These are phyloP conservation scores for Cercospora beticola DNA, from an alignment of 2,329 filamentous ascomycete species.

Conservation along the genomic window DNA sequence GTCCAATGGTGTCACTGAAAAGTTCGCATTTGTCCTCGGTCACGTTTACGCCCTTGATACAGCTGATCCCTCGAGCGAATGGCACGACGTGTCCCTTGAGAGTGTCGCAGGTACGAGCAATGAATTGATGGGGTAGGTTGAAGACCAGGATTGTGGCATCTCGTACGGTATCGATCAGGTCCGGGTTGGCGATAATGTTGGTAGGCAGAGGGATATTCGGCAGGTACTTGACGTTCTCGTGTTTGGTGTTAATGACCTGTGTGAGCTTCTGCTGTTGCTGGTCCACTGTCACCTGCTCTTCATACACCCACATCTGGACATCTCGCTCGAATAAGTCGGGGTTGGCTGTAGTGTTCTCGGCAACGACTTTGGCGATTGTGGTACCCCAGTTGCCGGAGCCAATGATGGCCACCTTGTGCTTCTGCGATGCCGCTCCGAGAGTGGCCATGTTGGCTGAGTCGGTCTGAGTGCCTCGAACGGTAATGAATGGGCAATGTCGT, in stretches of 20 bases:
- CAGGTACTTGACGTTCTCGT: constrained; percentile 98
- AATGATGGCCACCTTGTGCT: constrained; percentile 90
- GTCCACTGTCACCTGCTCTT: constrained; percentile 78
- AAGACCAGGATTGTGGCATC: constrained; percentile 89
- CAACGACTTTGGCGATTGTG: constrained; percentile 94
- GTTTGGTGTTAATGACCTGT: constrained; percentile 80
- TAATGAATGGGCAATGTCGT: not conserved
- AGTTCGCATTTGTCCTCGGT: constrained; percentile 80
- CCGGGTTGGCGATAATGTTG: constrained; percentile 83
- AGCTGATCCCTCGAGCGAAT: constrained; percentile 89
- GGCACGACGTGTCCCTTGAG: constrained; percentile 86
- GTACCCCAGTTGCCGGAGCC: constrained; percentile 99
- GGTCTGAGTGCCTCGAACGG: not conserved
- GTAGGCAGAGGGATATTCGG: constrained; percentile 78
- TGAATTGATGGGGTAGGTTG: constrained; percentile 96
- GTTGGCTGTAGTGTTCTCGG: constrained; percentile 81
- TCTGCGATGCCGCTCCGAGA: constrained; percentile 59
- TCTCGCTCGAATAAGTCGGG: constrained; percentile 79
- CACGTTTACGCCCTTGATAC: constrained; percentile 97
- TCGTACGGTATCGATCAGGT: constrained; percentile 74
- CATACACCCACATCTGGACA: constrained; percentile 99
- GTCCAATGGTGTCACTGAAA: constrained; percentile 93
- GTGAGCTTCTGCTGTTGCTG: constrained; percentile 88
- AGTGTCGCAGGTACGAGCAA: constrained; percentile 78
- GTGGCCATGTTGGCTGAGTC: constrained; percentile 44